A percentile compares a stretch with the other conserved stretches of the same genome.
Conservation (phyloP, 169 alveolate genomes). For the Fabrea salina region DNA sequence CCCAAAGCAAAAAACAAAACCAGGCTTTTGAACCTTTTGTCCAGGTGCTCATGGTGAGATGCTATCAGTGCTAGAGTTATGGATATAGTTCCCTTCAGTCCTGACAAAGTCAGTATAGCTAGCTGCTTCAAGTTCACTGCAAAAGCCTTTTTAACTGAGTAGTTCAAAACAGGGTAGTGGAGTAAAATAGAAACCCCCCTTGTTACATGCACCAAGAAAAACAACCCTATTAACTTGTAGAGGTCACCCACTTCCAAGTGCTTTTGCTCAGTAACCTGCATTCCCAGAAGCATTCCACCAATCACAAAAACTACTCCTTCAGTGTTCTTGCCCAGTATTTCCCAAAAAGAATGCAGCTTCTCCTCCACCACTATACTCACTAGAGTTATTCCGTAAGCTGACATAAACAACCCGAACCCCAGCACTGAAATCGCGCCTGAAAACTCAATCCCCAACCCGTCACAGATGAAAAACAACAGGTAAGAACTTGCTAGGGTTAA, state of each 20-base stretch:
- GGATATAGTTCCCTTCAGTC: slow-evolving; percentile 68
- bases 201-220: slow-evolving; percentile 20
- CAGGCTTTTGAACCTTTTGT: not conserved
- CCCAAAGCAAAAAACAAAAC: slow-evolving; percentile 17
- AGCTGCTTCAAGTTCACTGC: slow-evolving; percentile 43
- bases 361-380: slow-evolving; percentile 52
- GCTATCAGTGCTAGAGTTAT: slow-evolving; percentile 60
- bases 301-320: slow-evolving; percentile 56
- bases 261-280: slow-evolving; percentile 5
- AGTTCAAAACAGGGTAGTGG: slow-evolving; percentile 42
- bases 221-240: not conserved
- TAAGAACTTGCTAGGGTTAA: slow-evolving; percentile 54
- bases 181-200: slow-evolving; percentile 36
- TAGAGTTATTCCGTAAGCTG: slow-evolving; percentile 58
- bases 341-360: slow-evolving; percentile 60
- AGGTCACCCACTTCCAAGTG: not conserved
- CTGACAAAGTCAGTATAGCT: slow-evolving; percentile 53
- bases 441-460: slow-evolving; percentile 41
- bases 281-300: slow-evolving; percentile 61
- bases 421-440: slow-evolving; percentile 64
- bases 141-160: slow-evolving; percentile 46
- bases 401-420: slow-evolving; percentile 65
- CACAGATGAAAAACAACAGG: slow-evolving; percentile 56
- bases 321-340: slow-evolving; percentile 38
- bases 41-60: slow-evolving; percentile 39